Evolutionary conservation across 108 stramenopile species (phyloP), one percentile per base, ranked within the genome.

Genomic region (Fragilariopsis cylindrus): DNA sequence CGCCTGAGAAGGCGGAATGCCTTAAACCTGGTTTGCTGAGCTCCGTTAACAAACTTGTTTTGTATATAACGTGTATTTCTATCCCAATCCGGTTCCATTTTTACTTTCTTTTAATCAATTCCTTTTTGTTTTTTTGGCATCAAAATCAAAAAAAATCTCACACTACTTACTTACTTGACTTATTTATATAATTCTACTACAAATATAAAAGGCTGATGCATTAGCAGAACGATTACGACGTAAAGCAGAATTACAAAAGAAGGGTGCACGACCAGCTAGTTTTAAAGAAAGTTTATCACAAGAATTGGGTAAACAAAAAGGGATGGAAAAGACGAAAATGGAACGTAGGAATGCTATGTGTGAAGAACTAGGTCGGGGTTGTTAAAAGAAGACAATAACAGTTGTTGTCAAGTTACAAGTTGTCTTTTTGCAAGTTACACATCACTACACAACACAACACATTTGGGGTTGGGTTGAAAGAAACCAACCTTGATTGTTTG

Each of bases 301-400:
- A 8, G 93, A 94, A 69, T 80, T 79, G 57, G 71, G 76, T 16
- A 92, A 92, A 52, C 87, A 92, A 77, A 80, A 84, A 49, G 78
- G 82, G 41, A 71, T 92, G 53, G 69, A 92, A 54, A 90, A 86
- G 75, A 65, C 85, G 3, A 83, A 91, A 62, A 90, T 84, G 66
- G 91, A 92, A 69, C 83, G 81, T 57, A 84, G 90, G 16, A 81
- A 76, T 62, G 89, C 89, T 30, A 54, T 94, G 62, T 94, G 93
- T 65, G 93, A 94, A 72, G 91, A 92, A 54, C 84, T 94, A 49
- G 93, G 93, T 16, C 82, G 93, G 13, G 93, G 93, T 46, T 94
- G 93, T 70, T 94, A 83, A 21, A 4, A 30, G 11, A 18, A 18
- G 8, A 60, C 2, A 4, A 60, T 12, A n/a, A 3, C 1, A 60